Evolutionary conservation across 179 eudicot genomes (phyloP).

Genomic region (Amaranthus tricolor): DNA sequence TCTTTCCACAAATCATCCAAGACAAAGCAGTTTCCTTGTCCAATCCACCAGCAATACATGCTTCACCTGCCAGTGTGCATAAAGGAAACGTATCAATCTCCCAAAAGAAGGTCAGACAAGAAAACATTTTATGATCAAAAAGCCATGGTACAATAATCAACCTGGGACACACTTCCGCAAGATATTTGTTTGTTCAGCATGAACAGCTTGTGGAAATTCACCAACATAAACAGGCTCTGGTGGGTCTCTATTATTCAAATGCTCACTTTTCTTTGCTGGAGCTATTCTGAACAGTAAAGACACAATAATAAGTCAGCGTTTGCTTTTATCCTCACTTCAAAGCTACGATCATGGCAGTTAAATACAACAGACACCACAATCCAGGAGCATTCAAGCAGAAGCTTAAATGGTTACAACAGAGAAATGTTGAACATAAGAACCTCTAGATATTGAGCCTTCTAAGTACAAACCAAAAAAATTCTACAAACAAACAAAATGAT

Average conservation of each 20-base stretch:
- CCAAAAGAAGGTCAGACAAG: not conserved
- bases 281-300: constrained; percentile 48
- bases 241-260: constrained; percentile 47
- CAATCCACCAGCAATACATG: constrained; percentile 75
- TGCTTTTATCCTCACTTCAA: not conserved
- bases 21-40: constrained; percentile 76
- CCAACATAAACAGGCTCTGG: constrained; percentile 79
- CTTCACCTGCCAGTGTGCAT: constrained; percentile 48
- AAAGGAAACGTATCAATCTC: constrained; percentile 11
- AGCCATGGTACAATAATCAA: constrained; percentile 27
- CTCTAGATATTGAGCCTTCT: not conserved
- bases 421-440: not conserved
- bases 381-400: constrained; percentile 8
- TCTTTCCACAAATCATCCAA: constrained; percentile 78
- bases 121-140: constrained; percentile 9
- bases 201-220: constrained; percentile 85
- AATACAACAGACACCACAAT: not conserved
- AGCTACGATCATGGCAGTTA: not conserved
- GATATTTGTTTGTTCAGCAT: constrained; percentile 60
- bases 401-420: not conserved
- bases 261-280: constrained; percentile 52
- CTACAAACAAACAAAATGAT: not conserved
- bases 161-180: constrained; percentile 57
- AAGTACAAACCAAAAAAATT: not conserved
- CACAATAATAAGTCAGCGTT: constrained; percentile 6